Conservation (phyloP, 352 stramenopile genomes). For the Phytopythium delawarense region DNA sequence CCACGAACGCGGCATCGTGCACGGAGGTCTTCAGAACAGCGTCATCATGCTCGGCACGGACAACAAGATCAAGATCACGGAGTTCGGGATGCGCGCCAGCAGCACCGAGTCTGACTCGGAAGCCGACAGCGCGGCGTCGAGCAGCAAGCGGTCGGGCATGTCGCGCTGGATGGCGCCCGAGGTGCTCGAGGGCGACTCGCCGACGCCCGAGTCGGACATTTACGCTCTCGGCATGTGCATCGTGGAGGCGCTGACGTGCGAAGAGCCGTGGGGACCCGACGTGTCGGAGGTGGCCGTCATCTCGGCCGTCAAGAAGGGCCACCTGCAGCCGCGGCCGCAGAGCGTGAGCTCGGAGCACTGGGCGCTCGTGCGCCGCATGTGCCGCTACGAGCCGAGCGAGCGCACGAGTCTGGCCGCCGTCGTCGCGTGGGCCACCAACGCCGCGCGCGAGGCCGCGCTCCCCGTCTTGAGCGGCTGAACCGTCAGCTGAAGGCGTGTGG, state of each 20-base stretch:
- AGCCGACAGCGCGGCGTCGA: not conserved
- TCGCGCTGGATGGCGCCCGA: constrained; percentile 27
- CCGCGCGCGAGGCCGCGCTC: not conserved
- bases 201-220: constrained; percentile 21
- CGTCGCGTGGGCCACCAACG: constrained; percentile 8
- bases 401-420: constrained; percentile 5
- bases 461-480: constrained; percentile 1
- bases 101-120: not conserved
- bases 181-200: constrained; percentile 16
- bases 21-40: constrained; percentile 19
- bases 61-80: constrained; percentile 19
- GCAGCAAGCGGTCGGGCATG: not conserved
- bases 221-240: constrained; percentile 35
- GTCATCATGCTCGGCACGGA: constrained; percentile 18
- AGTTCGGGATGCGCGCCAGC: constrained; percentile 15
- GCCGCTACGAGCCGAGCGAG: constrained; percentile 3
- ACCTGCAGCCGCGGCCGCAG: constrained; percentile 8
- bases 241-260: constrained; percentile 22
- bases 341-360: constrained; percentile 7
- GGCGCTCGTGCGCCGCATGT: constrained; percentile 11
- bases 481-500: too few species aligned
- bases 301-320: constrained; percentile 10
- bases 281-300: constrained; percentile 15
- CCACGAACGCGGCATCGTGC: constrained; percentile 18
- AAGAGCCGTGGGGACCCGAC: constrained; percentile 16